Percentiles rank a stretch among this genome's conserved stretches.
Conservation (phyloP, 23 red algal genomes). For the Gracilaria caudata region DNA sequence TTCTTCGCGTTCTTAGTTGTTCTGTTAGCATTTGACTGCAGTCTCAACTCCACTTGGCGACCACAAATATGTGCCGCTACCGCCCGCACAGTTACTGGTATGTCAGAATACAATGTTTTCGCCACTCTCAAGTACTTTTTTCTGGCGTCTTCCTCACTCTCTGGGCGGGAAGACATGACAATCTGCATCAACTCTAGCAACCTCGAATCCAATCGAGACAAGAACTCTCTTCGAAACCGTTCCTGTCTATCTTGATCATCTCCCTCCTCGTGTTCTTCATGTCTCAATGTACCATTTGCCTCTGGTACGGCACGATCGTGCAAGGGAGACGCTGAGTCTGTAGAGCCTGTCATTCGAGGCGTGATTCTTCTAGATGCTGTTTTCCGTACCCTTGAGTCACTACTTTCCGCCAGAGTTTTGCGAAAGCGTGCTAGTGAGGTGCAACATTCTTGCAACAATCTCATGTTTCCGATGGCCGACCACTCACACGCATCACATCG, state of each 20-base stretch:
- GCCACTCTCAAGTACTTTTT: slow-evolving; percentile 20
- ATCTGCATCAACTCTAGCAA: slow-evolving; percentile 43
- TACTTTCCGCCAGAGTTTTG: slow-evolving; percentile 6
- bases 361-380: slow-evolving; percentile 15
- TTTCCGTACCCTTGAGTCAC: not conserved
- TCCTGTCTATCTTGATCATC: slow-evolving; percentile 6
- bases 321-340: not conserved
- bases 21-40: not conserved
- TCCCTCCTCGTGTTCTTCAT: slow-evolving; percentile 1
- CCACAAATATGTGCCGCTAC: slow-evolving; percentile 52
- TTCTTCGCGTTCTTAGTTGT: not conserved
- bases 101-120: slow-evolving; percentile 43
- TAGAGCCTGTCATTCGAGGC: slow-evolving; percentile 6
- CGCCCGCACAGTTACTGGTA: slow-evolving; percentile 20
- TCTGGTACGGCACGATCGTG: not conserved
- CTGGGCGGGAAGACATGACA: slow-evolving; percentile 12
- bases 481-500: not conserved
- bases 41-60: not conserved
- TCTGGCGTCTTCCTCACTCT: slow-evolving; percentile 21
- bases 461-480: slow-evolving; percentile 26
- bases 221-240: slow-evolving; percentile 27
- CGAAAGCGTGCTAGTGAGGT: not conserved
- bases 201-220: slow-evolving; percentile 30
- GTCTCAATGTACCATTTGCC: not conserved
- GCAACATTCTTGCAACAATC: slow-evolving; percentile 36